Conservation (phyloP, 208 protist genomes). For the Angomonas deanei region DNA sequence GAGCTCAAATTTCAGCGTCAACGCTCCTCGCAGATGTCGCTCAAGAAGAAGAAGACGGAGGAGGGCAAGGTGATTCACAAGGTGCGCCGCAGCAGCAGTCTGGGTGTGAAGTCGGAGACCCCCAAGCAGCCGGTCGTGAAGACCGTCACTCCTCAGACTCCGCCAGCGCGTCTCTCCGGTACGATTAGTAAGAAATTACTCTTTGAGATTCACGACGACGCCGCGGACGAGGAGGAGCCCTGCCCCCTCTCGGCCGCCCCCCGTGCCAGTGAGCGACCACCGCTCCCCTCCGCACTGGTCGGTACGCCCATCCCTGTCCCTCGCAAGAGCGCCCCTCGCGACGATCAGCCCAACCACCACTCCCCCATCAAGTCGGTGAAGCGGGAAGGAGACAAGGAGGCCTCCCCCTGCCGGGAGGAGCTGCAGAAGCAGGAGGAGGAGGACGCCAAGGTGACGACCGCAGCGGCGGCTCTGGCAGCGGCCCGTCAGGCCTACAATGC, state of each 20-base stretch:
- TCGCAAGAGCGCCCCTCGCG: background rate
- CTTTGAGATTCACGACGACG: conserved; percentile 3
- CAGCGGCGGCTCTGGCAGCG: background rate
- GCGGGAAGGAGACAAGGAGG: background rate
- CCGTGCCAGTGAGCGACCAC: conserved; percentile 5
- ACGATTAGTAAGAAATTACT: conserved; percentile 16
- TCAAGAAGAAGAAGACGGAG: background rate
- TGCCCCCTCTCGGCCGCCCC: conserved; percentile 11
- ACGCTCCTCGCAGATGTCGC: background rate
- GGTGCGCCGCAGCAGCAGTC: background rate
- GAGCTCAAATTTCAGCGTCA: background rate
- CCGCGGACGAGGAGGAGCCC: conserved; percentile 5
- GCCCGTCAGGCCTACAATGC: background rate
- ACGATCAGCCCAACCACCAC: background rate
- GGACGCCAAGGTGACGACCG: background rate
- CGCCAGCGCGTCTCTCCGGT: conserved; percentile 3
- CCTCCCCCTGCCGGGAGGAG: background rate
- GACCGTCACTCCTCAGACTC: background rate
- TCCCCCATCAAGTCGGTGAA: background rate
- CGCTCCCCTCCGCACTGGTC: background rate
- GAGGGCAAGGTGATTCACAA: background rate
- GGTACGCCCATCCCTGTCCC: too few relatives aligned
- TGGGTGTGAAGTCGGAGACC: background rate
- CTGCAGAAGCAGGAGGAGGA: background rate
- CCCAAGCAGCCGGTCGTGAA: background rate